A percentile compares a stretch with the other conserved stretches of the same genome.
phyloP scores from a whole-genome alignment of 2,329 filamentous ascomycete species.

The Fusarium sp. region DNA sequence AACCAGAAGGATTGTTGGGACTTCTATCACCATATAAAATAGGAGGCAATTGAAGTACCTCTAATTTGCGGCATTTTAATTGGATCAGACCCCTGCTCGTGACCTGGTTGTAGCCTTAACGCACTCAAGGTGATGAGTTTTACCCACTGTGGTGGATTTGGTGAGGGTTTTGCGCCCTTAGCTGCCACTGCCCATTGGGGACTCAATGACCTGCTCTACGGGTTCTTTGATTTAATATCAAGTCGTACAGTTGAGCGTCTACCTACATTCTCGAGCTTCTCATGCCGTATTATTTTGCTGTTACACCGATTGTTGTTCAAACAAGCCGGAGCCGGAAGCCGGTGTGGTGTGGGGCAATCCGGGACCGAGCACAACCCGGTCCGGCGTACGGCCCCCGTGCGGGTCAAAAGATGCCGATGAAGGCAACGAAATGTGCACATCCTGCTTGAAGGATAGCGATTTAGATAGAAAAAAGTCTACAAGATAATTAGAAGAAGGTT shows the following conservation, averaged over 20 bases:
- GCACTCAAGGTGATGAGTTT: no score
- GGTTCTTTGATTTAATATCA: no score
- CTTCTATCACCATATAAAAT: no score
- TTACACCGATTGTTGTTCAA: background rate
- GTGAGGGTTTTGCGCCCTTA: background rate
- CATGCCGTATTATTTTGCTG: background rate
- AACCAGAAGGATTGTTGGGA: no score
- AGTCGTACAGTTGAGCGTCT: background rate
- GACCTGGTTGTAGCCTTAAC: no score
- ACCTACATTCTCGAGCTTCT: background rate
- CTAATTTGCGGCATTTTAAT: no score
- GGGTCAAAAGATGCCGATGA: background rate
- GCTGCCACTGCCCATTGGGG: background rate
- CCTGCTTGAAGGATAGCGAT: background rate
- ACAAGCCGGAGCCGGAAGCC: background rate
- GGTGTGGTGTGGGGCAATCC: background rate
- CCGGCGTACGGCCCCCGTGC: background rate
- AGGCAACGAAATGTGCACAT: no score
- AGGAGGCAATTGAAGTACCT: no score
- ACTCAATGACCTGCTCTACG: background rate
- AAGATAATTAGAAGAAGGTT: background rate
- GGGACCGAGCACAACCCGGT: background rate
- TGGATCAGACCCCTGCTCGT: no score
- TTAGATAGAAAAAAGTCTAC: background rate
- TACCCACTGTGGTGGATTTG: background rate